phyloP scores from a whole-genome alignment of 306 rosid species.

The Trifolium pratense region DNA sequence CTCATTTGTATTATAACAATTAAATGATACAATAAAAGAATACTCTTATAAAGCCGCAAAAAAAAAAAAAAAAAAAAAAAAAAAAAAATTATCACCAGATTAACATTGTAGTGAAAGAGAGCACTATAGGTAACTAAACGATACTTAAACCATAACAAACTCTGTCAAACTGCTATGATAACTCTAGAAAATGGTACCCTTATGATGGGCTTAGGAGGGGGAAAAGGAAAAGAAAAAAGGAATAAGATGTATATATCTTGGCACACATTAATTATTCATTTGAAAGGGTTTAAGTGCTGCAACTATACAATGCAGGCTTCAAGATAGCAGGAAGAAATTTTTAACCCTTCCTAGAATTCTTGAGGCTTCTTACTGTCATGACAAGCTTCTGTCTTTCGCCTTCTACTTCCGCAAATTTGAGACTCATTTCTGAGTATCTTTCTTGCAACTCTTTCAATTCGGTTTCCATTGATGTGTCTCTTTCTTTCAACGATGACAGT shows the following conservation, averaged over 20 bases:
- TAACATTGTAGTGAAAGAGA: slow-evolving; percentile 40
- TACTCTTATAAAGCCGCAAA: slow-evolving; percentile 35
- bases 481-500: slow-evolving; percentile 58
- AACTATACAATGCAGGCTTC: slow-evolving; percentile 52
- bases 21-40: slow-evolving; percentile 50
- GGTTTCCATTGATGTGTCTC: slow-evolving; percentile 68
- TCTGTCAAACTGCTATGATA: slow-evolving; percentile 26
- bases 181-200: slow-evolving; percentile 45
- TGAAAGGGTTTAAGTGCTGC: slow-evolving; percentile 41
- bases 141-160: slow-evolving; percentile 39
- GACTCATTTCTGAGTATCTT: slow-evolving; percentile 98
- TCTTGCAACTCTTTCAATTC: slow-evolving; percentile 91
- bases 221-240: too few relatives aligned
- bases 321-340: slow-evolving; percentile 32
- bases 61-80: slow-evolving; percentile 18
- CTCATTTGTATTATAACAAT: slow-evolving; percentile 36
- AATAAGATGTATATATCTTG: slow-evolving; percentile 36
- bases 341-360: slow-evolving; percentile 63
- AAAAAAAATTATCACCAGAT: slow-evolving; percentile 37
- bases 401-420: slow-evolving; percentile 96
- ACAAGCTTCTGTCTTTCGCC: slow-evolving; percentile 98
- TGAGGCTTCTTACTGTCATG: slow-evolving; percentile 83
- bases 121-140: slow-evolving; percentile 38
- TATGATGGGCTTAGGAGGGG: slow-evolving; percentile 41
- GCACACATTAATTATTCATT: slow-evolving; percentile 62